Evolutionary conservation across 2,329 filamentous ascomycete species (phyloP), one percentile per base, ranked within the genome.

Genomic region (Laburnicola sp.): DNA sequence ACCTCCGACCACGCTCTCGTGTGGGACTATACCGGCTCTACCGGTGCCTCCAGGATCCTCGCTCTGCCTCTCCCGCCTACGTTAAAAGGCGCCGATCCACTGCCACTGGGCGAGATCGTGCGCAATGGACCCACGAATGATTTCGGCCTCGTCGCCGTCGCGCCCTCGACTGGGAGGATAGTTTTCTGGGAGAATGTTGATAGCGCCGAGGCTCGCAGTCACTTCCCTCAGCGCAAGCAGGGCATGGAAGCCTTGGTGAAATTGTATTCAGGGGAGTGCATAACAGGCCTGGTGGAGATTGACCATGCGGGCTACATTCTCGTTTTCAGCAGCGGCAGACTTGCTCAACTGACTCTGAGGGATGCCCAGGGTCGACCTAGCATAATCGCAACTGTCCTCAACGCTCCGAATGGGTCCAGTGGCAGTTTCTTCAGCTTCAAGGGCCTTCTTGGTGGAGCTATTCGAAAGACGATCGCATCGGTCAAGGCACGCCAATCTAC

Each of bases 171-270:
- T 42, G 94, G 94, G 45, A 92, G 87, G 71, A 85, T 97, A 45
- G 86, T 90, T 38, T 97, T 94, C 72, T 97, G 94, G 91, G 94
- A 97, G 70, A 95, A 91, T 34, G 89, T 97, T 57, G 91, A 93
- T 49, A 91, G 86, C 71, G 91, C 91, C 7, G 89, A 91, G 34
- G 91, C 90, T 0, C 81, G 95, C 48, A 89, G 89, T 56, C 83
- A 95, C 35, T 89, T 93, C 65, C 87, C 88, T 58, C 88, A 95
- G 68, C 88, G 89, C 65, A 86, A 88, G 58, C 87, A 86, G 58
- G 89, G 89, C 11, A 84, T 96, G 11, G 90, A 95, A 65, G 85
- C 89, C 39, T 77, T 78, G 2, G 84, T 96, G 55, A 87, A 88
- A 54, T 63, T 97, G 74, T 84, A 87, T 47, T 88, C 87, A 0